These are phyloP conservation scores for Pecoramyces ruminantium DNA, from an alignment of 192 early-diverging fungal genomes.

Conservation along the genomic window DNA sequence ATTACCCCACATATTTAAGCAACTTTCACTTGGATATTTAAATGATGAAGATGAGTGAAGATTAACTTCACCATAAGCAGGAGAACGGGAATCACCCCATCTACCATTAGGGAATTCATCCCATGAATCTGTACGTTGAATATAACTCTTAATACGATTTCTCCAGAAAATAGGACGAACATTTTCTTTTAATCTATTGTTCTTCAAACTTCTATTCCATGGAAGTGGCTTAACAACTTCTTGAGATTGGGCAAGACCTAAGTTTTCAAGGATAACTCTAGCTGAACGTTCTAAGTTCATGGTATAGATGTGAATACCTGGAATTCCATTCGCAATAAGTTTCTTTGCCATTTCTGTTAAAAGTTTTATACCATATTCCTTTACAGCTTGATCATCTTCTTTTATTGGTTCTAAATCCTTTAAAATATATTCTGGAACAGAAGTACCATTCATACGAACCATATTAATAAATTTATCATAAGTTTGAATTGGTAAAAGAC, in stretches of 20 bases:
- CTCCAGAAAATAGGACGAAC: constrained; percentile 98
- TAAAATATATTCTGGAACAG: constrained; percentile 70
- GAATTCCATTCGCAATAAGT: constrained; percentile 38
- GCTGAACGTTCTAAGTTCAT: constrained; percentile 77
- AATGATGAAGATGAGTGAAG: background rate
- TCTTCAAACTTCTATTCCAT: constrained; percentile 71
- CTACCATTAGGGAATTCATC: constrained; percentile 97
- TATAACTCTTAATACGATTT: constrained; percentile 84
- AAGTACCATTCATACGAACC: constrained; percentile 70
- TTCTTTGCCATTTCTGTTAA: constrained; percentile 71
- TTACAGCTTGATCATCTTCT: constrained; percentile 93
- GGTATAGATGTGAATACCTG: constrained; percentile 92
- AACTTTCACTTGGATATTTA: constrained; percentile 27
- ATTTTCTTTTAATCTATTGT: constrained; percentile 74
- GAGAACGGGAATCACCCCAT: constrained; percentile 93
- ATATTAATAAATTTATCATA: constrained; percentile 86
- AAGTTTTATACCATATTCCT: constrained; percentile 80
- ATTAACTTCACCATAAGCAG: constrained; percentile 59
- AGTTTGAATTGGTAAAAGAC: constrained; percentile 92
- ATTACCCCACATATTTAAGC: constrained; percentile 58
- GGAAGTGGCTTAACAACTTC: constrained; percentile 53
- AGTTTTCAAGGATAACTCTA: constrained; percentile 70
- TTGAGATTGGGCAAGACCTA: constrained; percentile 55
- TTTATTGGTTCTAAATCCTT: constrained; percentile 87
- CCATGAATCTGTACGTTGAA: constrained; percentile 78